Evolutionary conservation across 805 yeast species (phyloP).

Genomic region (Saccharomycopsis selenospora): DNA sequence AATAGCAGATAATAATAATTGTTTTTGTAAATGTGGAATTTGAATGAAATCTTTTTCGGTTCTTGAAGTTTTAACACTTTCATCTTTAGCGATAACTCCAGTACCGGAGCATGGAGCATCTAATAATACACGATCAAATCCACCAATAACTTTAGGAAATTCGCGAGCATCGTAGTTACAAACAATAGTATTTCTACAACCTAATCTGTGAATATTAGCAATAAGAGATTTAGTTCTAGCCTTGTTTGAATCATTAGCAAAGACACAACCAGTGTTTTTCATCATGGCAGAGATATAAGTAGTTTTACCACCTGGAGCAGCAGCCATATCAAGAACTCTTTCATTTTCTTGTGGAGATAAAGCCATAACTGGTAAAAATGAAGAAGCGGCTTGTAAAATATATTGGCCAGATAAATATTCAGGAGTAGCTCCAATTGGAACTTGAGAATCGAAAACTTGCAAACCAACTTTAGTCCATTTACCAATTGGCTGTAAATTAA

Average conservation of each 20-base stretch:
- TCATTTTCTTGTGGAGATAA: constrained; percentile 95
- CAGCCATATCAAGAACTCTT: constrained; percentile 93
- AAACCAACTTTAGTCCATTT: constrained; percentile 97
- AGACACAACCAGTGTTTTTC: constrained; percentile 96
- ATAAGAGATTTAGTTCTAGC: constrained; percentile 93
- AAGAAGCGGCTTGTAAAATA: constrained; percentile 96
- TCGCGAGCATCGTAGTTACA: constrained; percentile 98
- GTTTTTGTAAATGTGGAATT: constrained; percentile 94
- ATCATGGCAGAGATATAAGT: constrained; percentile 66
- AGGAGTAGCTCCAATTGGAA: constrained; percentile 99
- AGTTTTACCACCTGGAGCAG: constrained; percentile 63
- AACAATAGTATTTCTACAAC: constrained; percentile 93
- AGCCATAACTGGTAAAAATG: constrained; percentile 97
- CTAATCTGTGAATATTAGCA: constrained; percentile 95
- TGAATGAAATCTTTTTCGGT: constrained; percentile 95
- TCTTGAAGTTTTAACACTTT: constrained; percentile 85
- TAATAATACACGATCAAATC: constrained; percentile 86
- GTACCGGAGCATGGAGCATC: constrained; percentile 99
- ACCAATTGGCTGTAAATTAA: constrained; percentile 94
- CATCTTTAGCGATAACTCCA: constrained; percentile 97
- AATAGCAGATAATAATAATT: constrained; percentile 85
- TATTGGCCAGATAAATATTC: constrained; percentile 97
- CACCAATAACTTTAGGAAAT: constrained; percentile 97
- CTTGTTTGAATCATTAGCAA: constrained; percentile 96
- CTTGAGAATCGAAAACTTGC: constrained; percentile 95